Evolutionary conservation across 805 yeast species (phyloP), one percentile per base, ranked within the genome.

Genomic region (Cyberlindnera mycetangii): DNA sequence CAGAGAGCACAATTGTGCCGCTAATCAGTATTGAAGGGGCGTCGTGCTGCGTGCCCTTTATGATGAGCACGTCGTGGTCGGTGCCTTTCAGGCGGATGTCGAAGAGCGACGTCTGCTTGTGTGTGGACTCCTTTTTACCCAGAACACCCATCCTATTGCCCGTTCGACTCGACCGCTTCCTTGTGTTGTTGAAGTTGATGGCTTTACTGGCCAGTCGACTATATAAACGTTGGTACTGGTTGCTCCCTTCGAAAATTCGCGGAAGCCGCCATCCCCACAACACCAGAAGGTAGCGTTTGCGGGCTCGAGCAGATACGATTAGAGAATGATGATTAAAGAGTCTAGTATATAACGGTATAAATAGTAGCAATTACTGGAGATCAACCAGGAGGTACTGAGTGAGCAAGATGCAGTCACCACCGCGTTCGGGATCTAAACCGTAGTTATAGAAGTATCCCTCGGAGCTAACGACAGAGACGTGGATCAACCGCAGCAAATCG

Each of bases 341-440:
- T 7, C 7, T 7, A 10, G 7, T 22, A 22, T 25, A 11, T 7
- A n/a, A 7, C n/a, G 7, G 10, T 25, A 25, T 25, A 25, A 25
- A 25, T 25, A 14, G 11, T 8, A 14, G 5, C 8, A 14, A 20
- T 32, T 22, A 43, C 32, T 43, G 45, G 2, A 17, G 38, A 19
- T 56, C 60, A 6, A 52, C 47, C 7, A 85, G 67, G 6, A 83
- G 74, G 57, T 81, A 83, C 57, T 88, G 96, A 49, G 82, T 79
- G 44, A 86, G 68, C 49, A 89, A 68, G 32, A 84, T 78, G 65
- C 98, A 92, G 59, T 90, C 97, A 2, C 99, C 99, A 1, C 98
- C 98, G 42, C 90, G 67, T 49, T 83, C 95, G 0, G 93, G 83
- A 50, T 89, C 93, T 37, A 92, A 67, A 2, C 83, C 83, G 62